Base-by-base conservation (phyloP, 768 basidiomycete species). In the Amylocystis lapponica region DNA sequence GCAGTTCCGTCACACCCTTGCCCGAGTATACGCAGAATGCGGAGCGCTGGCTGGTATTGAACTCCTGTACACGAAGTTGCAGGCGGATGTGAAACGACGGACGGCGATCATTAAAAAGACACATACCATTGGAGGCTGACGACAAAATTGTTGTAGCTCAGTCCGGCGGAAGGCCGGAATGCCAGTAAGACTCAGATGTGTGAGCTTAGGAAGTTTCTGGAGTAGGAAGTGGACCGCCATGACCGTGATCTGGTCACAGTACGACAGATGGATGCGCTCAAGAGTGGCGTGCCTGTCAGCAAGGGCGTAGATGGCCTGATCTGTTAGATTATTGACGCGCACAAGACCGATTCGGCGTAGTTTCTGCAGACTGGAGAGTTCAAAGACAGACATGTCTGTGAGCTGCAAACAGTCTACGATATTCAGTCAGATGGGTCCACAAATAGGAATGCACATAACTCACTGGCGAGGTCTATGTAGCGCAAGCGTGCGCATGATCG, bases 11-110 rank as follows among this genome's bases (percentile, higher is more conserved):
- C 2, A 99, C 88, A 6, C 95, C 94, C 51, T 83, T 82, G 17
- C 92, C 90, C 10, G 95, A 97, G 68, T 89, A 99, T 13, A 99
- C 96, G 64, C 96, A 98, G 60, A 98, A 99, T 4, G 90, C 80
- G 16, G 78, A 71, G 37, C 90, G 81, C 60, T 99, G 96, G 36
- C 82, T 84, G 27, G 82, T 72, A 57, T 88, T 97, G 63, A 95
- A 98, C 43, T 95, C 91, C 91, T 95, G 57, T 4, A 34, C n/a
- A n/a, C n/a, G n/a, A n/a, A n/a, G n/a, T n/a, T 20, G 36, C 7
- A 34, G 29, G 51, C 51, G 29, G 43, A 27, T 5, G 27, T 25
- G 7, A 37, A 35, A n/a, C n/a, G n/a, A n/a, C n/a, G 38, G n/a
- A 27, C 22, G 30, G 36, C 38, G 34, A 20, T 20, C 31, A 3